A percentile compares a stretch with the other conserved stretches of the same genome.
phyloP scores from a whole-genome alignment of 139 green algal species.

The Chlorella sp. region DNA sequence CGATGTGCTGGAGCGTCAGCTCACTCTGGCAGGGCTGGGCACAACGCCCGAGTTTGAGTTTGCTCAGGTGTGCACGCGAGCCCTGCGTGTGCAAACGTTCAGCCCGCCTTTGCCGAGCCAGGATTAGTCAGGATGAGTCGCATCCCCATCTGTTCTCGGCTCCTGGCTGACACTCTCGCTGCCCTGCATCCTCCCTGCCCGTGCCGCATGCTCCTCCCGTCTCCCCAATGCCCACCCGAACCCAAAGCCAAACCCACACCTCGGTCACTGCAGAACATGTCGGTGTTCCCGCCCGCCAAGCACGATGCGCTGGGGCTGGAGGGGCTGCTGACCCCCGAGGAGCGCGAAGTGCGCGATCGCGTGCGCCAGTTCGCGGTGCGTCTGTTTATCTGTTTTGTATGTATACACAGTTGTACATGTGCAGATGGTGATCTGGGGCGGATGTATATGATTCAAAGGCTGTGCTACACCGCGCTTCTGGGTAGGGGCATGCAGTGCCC shows the following conservation, averaged over 20 bases:
- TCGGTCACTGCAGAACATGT: conserved; percentile 55
- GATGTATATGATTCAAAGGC: too few species aligned
- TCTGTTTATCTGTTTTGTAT: background rate
- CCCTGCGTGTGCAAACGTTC: background rate
- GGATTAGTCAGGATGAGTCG: background rate
- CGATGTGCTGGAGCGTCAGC: conserved; percentile 14
- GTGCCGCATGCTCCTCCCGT: background rate
- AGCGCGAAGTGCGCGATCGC: conserved; percentile 64
- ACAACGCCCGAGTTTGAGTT: conserved; percentile 34
- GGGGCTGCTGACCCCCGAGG: conserved; percentile 74
- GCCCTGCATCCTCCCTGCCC: background rate
- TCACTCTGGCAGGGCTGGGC: conserved; percentile 21
- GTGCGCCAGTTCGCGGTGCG: conserved; percentile 81
- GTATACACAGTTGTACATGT: background rate
- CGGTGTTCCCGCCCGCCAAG: conserved; percentile 70
- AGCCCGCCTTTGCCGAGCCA: background rate
- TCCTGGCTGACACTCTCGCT: background rate
- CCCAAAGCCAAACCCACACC: background rate
- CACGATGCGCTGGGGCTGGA: conserved; percentile 79
- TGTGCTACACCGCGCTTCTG: too few species aligned
- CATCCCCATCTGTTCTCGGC: background rate
- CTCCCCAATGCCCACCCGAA: background rate
- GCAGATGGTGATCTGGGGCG: too few species aligned
- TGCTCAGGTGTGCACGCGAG: background rate
- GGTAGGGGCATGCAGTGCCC: too few species aligned